Evolutionary conservation across 164 flowering plant species (phyloP), one percentile per base, ranked within the genome.

Genomic region (Vitis labrusca): DNA sequence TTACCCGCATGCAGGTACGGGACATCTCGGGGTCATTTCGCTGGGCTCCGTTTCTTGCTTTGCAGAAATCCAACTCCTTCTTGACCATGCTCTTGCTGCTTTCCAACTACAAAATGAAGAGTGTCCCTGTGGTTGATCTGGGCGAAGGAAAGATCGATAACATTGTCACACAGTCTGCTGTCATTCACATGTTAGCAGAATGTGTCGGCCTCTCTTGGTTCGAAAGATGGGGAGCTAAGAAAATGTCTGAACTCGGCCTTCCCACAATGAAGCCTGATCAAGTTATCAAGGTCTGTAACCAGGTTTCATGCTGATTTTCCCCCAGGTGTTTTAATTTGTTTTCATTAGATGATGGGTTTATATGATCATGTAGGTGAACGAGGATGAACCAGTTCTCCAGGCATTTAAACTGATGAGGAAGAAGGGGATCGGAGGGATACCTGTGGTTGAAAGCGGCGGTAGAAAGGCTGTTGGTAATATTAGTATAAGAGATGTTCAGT

Each of bases 1-100:
- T 70, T 64, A 3, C 53, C 27, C 13, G 5, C 57, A 32, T 68
- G 29, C 89, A 96, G 99, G 99, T 96, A 63, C 73, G 74, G 60
- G 99, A 96, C 63, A 93, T 96, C 11, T 84, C 97, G 16, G 99
- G 99, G 61, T 84, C 97, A 32, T 96, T 96, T 71, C 91, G 99
- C 0, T 96, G 99, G 99, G 99, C 98, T 2, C 99, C 99, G 29
- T 96, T 96, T 79, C 94, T 96, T 50, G 97, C 98, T n/a, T 74
- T 93, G 80, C 97, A 91, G 81, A 82, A 74, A 30, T 77, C 89
- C 1, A 91, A 96, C 78, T 85, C 95, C 62, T 91, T 93, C 63
- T 66, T 96, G 75, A 93, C 99, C 30, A 92, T 96, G 97, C 85
- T 96, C 7, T 69, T 96, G 78, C 83, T 96, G 69, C 89, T 96